Conservation (phyloP, 768 basidiomycete species). For the Termitomyces sp. region DNA sequence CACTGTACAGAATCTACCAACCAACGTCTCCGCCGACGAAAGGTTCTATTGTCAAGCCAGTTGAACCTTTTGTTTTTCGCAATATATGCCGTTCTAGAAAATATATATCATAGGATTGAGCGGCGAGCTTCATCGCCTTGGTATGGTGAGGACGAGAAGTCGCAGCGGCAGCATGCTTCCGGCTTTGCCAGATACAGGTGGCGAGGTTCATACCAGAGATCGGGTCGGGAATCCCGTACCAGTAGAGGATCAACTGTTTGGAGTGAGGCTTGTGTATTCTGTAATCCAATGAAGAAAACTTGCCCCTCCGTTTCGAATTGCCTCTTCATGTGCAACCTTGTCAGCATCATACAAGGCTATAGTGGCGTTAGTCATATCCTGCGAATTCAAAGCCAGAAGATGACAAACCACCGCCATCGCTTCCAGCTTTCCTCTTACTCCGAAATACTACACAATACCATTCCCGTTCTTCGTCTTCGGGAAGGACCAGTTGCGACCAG, state of each 20-base stretch:
- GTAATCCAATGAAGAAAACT: slow-evolving; percentile 19
- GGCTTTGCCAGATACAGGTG: slow-evolving; percentile 94
- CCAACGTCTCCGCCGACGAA: slow-evolving; percentile 66
- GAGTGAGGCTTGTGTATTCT: slow-evolving; percentile 4
- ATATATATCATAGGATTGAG: slow-evolving; percentile 73
- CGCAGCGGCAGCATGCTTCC: slow-evolving; percentile 77
- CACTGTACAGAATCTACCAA: slow-evolving; percentile 39
- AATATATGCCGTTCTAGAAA: slow-evolving; percentile 72
- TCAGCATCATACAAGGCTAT: slow-evolving; percentile 85
- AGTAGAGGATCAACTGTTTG: slow-evolving; percentile 77
- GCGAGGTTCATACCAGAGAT: slow-evolving; percentile 83
- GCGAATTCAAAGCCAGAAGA: background rate
- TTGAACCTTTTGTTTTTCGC: slow-evolving; percentile 58
- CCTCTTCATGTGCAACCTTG: slow-evolving; percentile 86
- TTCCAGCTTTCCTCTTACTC: slow-evolving; percentile 66
- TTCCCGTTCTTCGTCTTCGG: slow-evolving; percentile 68
- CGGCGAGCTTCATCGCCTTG: slow-evolving; percentile 78
- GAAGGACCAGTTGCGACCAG: slow-evolving; percentile 70
- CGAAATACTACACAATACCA: slow-evolving; percentile 95
- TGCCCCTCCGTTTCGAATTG: slow-evolving; percentile 81
- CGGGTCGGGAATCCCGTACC: slow-evolving; percentile 84
- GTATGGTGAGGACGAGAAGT: slow-evolving; percentile 78
- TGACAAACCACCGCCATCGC: slow-evolving; percentile 57
- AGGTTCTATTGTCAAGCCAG: slow-evolving; percentile 48
- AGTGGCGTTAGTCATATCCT: slow-evolving; percentile 4